Evolutionary conservation across 805 yeast genomes (phyloP), one percentile per base, ranked within the genome.

Genomic region (Starmera quercuum): DNA sequence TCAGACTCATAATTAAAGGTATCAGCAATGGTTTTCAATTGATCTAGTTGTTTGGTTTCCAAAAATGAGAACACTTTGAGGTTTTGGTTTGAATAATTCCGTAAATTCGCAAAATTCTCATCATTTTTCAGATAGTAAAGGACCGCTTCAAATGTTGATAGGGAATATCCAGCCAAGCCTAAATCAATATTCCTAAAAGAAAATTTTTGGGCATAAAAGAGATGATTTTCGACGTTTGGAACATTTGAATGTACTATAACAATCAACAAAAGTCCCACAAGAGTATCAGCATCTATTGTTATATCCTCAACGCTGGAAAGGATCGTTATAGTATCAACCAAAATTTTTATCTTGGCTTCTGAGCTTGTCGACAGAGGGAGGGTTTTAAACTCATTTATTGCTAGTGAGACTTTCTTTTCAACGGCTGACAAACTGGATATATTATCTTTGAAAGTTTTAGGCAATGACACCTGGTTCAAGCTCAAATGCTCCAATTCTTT

Each of bases 71-170:
- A 80, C 25, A 79, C 59, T n/a, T 51, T 49, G 28, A 53, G 52
- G 52, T 84, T 85, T 2, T 47, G 49, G 2, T 49, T 50, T 0
- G 88, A 74, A 9, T 61, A 49, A 1, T 45, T 38, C 4, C 58
- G 47, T 31, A 81, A 54, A 4, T 54, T 50, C 2, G 57, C 56
- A 7, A 59, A 30, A 30, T 67, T 68, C 9, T 51, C 53, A 6
- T 40, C 34, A 24, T 66, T 57, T 22, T 58, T 58, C n/a, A 86
- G 61, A 47, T 81, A 90, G 36, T 61, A 73, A 7, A 85, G 48
- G 0, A 84, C 94, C 0, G 87, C 95, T 46, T 87, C 95, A 29
- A 87, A 63, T 6, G 95, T 85, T 29, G 95, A 80, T 11, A 86
- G 44, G 1, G 87, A 78, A 52, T 90, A 90, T 9, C 84, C 94